Base-by-base conservation (phyloP, 176 grass and related monocot genomes). In the Melocanna baccifera region DNA sequence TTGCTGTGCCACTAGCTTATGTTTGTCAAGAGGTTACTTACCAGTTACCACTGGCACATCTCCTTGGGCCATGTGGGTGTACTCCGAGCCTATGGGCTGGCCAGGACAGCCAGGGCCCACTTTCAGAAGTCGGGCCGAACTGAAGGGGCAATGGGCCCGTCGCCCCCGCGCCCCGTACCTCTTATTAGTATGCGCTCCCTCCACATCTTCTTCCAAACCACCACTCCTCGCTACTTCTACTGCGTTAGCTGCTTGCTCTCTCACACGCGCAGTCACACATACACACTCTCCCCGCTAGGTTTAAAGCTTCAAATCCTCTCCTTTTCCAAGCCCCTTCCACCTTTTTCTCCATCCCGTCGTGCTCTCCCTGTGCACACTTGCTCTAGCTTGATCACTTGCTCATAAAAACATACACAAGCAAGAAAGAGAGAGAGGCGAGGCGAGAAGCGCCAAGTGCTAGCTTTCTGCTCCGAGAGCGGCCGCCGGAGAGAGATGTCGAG, bases 401-500 rank as follows among this genome's bases (percentile, higher is more conserved):
- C 23, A 14, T 18, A 65, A 1, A 1, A 28, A 65, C 19, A 16
- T 23, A 67, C 62, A 37, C 12, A 13, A 15, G 43, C 61, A 34
- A 79, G 75, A 0, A 11, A 57, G 46, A 5, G 10, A 58, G 3
- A 45, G 73, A 37, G 57, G 37, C n/a, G 22, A 15, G 48, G 25
- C 15, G 51, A 86, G 74, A 53, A 78, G 57, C n/a, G 16, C 3
- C 25, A 67, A 43, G 47, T 32, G 53, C 26, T 61, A 29, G 55
- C 65, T n/a, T 15, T 15, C 18, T 62, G 1, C 61, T 48, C 57
- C 40, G 25, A 65, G 57, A 48, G 77, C 32, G 47, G 56, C 26
- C 12, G 66, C 86, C 30, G 16, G 46, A 40, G 55, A 53, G 72
- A 77, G 66, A 92, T 87, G 94, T 94, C 95, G 61, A 86, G 69